Percentiles rank a stretch among this genome's conserved stretches.
Evolutionary conservation across 164 flowering plant genomes (phyloP).

Genomic region (Magnolia sinica): DNA sequence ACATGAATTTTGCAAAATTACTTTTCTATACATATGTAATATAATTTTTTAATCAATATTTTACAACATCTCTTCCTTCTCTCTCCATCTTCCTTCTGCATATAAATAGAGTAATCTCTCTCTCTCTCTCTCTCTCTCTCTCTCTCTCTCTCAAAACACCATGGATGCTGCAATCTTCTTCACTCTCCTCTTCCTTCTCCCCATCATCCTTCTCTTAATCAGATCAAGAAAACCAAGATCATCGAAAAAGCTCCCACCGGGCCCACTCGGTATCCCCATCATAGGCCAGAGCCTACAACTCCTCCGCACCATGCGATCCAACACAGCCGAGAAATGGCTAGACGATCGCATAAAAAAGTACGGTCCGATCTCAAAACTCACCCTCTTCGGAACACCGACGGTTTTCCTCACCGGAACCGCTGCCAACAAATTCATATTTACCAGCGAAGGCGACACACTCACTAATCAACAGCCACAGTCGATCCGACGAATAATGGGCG

Average conservation of each 20-base stretch:
- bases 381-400: constrained; percentile 36
- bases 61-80: neutral
- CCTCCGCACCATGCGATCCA: constrained; percentile 31
- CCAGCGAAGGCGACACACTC: constrained; percentile 19
- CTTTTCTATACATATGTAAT: no score
- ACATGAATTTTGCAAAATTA: no score
- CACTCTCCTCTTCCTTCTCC: constrained; percentile 18
- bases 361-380: constrained; percentile 37
- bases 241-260: constrained; percentile 30
- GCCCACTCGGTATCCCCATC: constrained; percentile 40
- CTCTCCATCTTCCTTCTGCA: neutral
- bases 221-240: constrained; percentile 7
- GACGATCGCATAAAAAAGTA: constrained; percentile 26
- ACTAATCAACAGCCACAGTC: constrained; percentile 32
- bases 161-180: constrained; percentile 16
- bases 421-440: constrained; percentile 38
- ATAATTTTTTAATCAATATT: no score
- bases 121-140: constrained; percentile 5
- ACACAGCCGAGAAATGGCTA: constrained; percentile 40
- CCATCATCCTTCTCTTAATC: constrained; percentile 13
- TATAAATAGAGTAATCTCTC: neutral
- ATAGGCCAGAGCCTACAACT: constrained; percentile 39
- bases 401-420: constrained; percentile 36
- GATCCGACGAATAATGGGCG: constrained; percentile 28
- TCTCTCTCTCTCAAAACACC: neutral